Percentiles rank a stretch among this genome's conserved stretches.
Evolutionary conservation across 306 rosid species (phyloP).

Genomic region (Pyrus bretschneideri): DNA sequence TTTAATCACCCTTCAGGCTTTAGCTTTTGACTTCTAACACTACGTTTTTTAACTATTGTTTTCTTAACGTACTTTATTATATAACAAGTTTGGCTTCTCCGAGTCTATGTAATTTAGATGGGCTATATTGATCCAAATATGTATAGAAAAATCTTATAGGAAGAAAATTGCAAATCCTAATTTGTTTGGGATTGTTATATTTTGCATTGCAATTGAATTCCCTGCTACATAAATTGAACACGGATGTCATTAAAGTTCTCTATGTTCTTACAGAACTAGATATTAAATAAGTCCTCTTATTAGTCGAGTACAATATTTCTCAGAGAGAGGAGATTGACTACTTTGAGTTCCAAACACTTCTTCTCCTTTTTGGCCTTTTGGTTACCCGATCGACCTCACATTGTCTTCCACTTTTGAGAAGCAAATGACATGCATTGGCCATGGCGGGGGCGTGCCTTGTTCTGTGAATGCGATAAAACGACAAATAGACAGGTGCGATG

Average conservation of each 20-base stretch:
- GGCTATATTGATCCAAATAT: too few relatives aligned
- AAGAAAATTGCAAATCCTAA: too few relatives aligned
- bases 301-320: too few relatives aligned
- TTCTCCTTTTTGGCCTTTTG: background rate
- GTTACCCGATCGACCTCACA: background rate
- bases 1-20: background rate
- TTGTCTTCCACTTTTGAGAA: conserved; percentile 5
- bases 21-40: background rate
- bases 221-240: background rate
- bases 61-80: too few relatives aligned
- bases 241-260: too few relatives aligned
- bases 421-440: background rate
- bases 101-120: too few relatives aligned
- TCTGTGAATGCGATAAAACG: conserved; percentile 5
- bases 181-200: background rate
- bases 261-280: too few relatives aligned
- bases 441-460: background rate
- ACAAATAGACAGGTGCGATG: conserved; percentile 6
- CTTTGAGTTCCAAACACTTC: background rate
- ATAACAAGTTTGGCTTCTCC: background rate
- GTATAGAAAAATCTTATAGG: too few relatives aligned
- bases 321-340: background rate
- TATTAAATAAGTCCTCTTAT: too few relatives aligned
- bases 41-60: background rate
- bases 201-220: background rate